Conservation (phyloP, 306 rosid genomes). For the Ormosia emarginata region DNA sequence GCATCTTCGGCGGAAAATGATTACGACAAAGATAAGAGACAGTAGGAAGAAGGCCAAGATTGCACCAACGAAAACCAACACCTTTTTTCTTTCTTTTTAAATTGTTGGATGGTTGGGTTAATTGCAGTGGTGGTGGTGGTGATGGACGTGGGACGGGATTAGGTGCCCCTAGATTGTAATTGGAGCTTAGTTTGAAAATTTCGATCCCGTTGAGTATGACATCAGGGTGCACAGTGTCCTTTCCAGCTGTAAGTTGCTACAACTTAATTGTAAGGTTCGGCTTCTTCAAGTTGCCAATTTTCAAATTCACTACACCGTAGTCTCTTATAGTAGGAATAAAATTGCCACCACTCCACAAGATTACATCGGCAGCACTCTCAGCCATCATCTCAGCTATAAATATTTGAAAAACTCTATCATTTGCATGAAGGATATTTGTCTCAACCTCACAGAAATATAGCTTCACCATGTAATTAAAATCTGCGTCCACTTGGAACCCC, state of each 20-base stretch:
- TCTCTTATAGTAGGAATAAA: constrained; percentile 6
- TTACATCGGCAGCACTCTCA: not conserved
- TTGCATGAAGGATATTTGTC: accelerated
- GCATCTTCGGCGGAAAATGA: no score
- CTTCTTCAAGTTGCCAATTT: not conserved
- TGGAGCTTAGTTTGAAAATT: constrained; percentile 26
- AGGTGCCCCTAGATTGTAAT: constrained; percentile 1
- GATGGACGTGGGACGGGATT: not conserved
- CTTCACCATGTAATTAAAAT: not conserved
- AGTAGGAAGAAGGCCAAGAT: no score
- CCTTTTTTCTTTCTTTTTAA: no score
- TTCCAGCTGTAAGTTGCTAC: not conserved
- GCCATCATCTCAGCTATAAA: not conserved
- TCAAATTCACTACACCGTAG: not conserved
- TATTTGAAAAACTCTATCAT: not conserved
- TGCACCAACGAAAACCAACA: no score
- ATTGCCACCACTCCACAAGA: not conserved
- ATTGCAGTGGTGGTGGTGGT: not conserved
- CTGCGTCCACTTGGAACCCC: not conserved
- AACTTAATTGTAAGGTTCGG: no score
- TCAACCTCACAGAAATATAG: constrained; percentile 23
- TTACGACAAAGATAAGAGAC: no score
- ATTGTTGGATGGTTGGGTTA: not conserved
- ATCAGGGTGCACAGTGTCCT: accelerated
- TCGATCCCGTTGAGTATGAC: constrained; percentile 24